Conservation (phyloP, 176 grass and related monocot species). For the Carex cristatella region DNA sequence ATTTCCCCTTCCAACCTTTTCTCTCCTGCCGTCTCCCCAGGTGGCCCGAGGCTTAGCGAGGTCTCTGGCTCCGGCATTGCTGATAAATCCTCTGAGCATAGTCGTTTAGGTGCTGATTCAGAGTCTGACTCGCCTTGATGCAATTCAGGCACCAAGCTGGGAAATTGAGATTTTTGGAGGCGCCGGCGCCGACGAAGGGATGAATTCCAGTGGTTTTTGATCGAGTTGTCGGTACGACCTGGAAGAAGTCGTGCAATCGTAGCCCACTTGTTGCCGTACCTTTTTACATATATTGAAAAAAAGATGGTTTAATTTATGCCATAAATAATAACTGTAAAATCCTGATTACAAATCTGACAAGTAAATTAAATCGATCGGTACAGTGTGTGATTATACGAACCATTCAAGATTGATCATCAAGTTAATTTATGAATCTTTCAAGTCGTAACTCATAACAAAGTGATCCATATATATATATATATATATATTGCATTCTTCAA, state of each 20-base stretch:
- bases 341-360: neutral
- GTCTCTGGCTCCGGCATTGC: slow-evolving; percentile 37
- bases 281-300: neutral
- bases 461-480: neutral
- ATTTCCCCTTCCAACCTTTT: neutral
- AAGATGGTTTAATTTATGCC: neutral
- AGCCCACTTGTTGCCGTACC: slow-evolving; percentile 84
- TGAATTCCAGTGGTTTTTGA: slow-evolving; percentile 99
- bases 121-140: slow-evolving; percentile 6
- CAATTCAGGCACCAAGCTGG: neutral
- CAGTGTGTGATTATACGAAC: neutral
- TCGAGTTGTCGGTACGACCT: slow-evolving; percentile 88
- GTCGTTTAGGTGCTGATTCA: slow-evolving; percentile 3
- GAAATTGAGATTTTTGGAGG: neutral
- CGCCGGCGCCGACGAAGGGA: slow-evolving; percentile 41
- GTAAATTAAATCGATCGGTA: neutral
- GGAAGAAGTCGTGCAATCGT: slow-evolving; percentile 68
- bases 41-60: slow-evolving; percentile 55
- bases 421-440: neutral
- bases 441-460: neutral
- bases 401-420: neutral
- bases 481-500: neutral
- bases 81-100: neutral
- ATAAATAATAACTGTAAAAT: neutral
- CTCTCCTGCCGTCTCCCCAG: slow-evolving; percentile 12